Evolutionary conservation across 2,329 filamentous ascomycete species (phyloP), one percentile per base, ranked within the genome.

Genomic region (Colletotrichum karsti): DNA sequence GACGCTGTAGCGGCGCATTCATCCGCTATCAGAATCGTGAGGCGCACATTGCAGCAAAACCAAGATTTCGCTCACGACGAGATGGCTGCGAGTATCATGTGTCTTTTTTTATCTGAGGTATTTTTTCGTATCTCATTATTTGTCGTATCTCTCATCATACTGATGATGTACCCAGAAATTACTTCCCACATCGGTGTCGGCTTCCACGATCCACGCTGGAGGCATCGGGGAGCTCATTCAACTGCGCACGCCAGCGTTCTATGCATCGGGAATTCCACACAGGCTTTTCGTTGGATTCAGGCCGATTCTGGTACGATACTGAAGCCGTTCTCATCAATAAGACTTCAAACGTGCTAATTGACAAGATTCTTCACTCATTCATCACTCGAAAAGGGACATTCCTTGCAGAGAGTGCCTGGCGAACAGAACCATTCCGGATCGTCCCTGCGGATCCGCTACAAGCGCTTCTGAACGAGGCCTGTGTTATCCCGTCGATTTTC

Each of bases 231-330:
- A 75, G 22, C 62, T 82, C 8, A 77, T 83, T 51, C 73, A 78
- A 56, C 67, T 74, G 2, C 73, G 75, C 20, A 65, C 71, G 0
- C 77, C 80, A 0, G 71, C 73, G 7, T 69, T 69, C 7, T 82
- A 79, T 51, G 69, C 70, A 4, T 73, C 73, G 2, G 80, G 78
- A 1, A 63, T 75, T n/a, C 69, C 78, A 0, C 80, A 83, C 48
- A 74, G 73, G 35, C 71, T 83, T 0, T 83, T 82, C 55, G 71
- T 80, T 1, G 81, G 80, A 0, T 80, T 80, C 53, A 72, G 81
- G n/a, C 79, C 81, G 7, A 69, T 79, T 6, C 70, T 82, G 30
- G 81, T 81, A 72, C 41, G 78, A 26, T 0, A 18, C 4, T 33
- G 18, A 10, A 3, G n/a, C n/a, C n/a, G n/a, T n/a, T n/a, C n/a